Conservation (phyloP, 306 rosid genomes). For the Mimosa pudica region DNA sequence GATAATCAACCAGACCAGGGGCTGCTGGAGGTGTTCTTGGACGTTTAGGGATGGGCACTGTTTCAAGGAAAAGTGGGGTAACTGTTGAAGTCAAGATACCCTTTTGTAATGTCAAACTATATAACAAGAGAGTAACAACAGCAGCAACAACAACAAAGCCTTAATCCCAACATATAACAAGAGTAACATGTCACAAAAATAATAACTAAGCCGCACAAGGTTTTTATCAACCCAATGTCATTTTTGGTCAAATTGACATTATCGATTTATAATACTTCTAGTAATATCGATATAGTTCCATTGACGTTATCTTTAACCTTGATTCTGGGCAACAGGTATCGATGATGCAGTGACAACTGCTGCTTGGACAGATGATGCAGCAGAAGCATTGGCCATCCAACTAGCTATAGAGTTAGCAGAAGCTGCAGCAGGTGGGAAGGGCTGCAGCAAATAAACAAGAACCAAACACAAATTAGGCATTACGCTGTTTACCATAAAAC, state of each 20-base stretch:
- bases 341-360: slow-evolving; percentile 81
- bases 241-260: too few relatives aligned
- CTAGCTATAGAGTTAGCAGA: slow-evolving; percentile 77
- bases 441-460: slow-evolving; percentile 46
- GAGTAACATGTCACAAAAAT: too few relatives aligned
- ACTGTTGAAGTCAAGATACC: slow-evolving; percentile 16
- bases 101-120: slow-evolving; percentile 6
- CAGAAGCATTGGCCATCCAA: slow-evolving; percentile 90
- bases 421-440: slow-evolving; percentile 69
- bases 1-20: slow-evolving; percentile 75
- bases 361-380: slow-evolving; percentile 90
- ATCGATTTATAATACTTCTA: too few relatives aligned
- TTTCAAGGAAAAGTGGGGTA: slow-evolving; percentile 24
- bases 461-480: slow-evolving; percentile 25
- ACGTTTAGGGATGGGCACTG: slow-evolving; percentile 73
- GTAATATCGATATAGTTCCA: too few relatives aligned
- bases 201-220: too few relatives aligned
- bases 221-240: too few relatives aligned
- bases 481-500: slow-evolving; percentile 1
- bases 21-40: slow-evolving; percentile 76
- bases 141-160: too few relatives aligned
- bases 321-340: slow-evolving; percentile 76
- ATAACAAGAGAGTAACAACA: slow-evolving; percentile 1
- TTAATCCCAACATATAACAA: too few relatives aligned
- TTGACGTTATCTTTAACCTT: slow-evolving; percentile 54